Conservation (phyloP, 768 basidiomycete genomes). For the Inosperma sp. region DNA sequence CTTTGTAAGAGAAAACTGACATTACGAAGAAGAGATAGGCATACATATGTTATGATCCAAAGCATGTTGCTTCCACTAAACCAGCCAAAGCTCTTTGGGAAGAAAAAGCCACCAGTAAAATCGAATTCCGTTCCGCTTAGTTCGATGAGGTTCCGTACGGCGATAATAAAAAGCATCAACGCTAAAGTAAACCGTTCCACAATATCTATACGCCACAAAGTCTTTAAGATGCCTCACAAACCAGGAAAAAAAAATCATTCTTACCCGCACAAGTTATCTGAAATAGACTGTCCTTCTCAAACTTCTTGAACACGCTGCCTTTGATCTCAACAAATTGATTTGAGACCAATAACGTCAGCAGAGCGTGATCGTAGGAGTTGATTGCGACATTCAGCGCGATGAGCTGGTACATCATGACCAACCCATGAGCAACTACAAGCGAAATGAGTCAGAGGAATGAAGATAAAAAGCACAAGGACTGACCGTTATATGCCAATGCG, state of each 20-base stretch:
- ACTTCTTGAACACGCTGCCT: constrained; percentile 98
- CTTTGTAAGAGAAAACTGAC: background rate
- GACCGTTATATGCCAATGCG: constrained; percentile 79
- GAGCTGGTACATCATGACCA: constrained; percentile 96
- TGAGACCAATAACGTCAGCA: constrained; percentile 89
- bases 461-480: constrained; percentile 21
- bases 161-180: constrained; percentile 88
- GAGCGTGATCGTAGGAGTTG: constrained; percentile 95
- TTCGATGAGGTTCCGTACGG: constrained; percentile 92
- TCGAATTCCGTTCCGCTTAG: constrained; percentile 87
- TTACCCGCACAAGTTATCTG: constrained; percentile 96
- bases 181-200: constrained; percentile 93
- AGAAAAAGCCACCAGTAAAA: constrained; percentile 62
- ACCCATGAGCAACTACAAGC: constrained; percentile 69
- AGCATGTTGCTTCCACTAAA: constrained; percentile 71
- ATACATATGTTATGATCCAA: constrained; percentile 87
- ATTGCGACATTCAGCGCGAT: constrained; percentile 95
- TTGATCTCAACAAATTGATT: constrained; percentile 99
- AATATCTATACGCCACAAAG: constrained; percentile 59
- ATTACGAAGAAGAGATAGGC: constrained; percentile 23
- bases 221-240: background rate
- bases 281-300: constrained; percentile 97
- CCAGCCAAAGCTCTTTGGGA: constrained; percentile 85
- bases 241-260: constrained; percentile 15
- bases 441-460: constrained; percentile 1